phyloP scores from a whole-genome alignment of 352 stramenopile genomes.

The Phytophthora citricola region DNA sequence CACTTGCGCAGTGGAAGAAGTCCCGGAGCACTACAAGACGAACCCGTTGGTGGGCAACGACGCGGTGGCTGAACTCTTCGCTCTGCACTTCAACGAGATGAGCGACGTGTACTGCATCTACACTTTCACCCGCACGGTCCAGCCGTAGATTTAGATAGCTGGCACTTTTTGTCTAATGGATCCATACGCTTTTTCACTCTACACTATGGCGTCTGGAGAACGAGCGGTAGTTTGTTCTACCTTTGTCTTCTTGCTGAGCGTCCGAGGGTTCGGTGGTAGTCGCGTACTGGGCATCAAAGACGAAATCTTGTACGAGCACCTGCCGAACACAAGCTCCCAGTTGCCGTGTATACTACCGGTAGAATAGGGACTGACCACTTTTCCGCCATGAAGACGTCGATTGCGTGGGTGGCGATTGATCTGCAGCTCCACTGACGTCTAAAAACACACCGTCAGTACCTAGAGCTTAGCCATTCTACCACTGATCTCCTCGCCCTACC shows the following conservation, averaged over 20 bases:
- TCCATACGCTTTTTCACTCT: conserved; percentile 23
- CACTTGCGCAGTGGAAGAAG: conserved; percentile 60
- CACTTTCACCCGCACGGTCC: conserved; percentile 64
- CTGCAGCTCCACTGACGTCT: conserved; percentile 85
- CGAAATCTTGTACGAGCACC: conserved; percentile 62
- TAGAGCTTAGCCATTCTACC: not conserved
- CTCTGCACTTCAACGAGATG: conserved; percentile 92
- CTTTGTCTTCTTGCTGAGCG: conserved; percentile 22
- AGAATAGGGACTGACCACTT: conserved; percentile 68
- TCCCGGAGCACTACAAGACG: conserved; percentile 85
- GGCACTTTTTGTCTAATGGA: conserved; percentile 23
- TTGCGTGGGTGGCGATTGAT: conserved; percentile 75
- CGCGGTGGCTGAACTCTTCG: conserved; percentile 72
- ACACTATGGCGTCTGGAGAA: conserved; percentile 26
- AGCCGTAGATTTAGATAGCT: conserved; percentile 31
- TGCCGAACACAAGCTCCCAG: conserved; percentile 83
- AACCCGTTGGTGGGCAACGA: conserved; percentile 83
- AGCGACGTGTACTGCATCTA: conserved; percentile 90
- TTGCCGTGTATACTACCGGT: conserved; percentile 71
- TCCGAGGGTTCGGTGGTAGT: conserved; percentile 33
- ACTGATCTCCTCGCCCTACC: conserved; percentile 35
- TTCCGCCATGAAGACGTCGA: conserved; percentile 54
- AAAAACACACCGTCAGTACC: conserved; percentile 7
- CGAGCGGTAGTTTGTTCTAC: not conserved
- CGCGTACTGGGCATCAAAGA: conserved; percentile 67